Base-by-base conservation (phyloP, 2,329 filamentous ascomycete species). In the Penicillium sp. region DNA sequence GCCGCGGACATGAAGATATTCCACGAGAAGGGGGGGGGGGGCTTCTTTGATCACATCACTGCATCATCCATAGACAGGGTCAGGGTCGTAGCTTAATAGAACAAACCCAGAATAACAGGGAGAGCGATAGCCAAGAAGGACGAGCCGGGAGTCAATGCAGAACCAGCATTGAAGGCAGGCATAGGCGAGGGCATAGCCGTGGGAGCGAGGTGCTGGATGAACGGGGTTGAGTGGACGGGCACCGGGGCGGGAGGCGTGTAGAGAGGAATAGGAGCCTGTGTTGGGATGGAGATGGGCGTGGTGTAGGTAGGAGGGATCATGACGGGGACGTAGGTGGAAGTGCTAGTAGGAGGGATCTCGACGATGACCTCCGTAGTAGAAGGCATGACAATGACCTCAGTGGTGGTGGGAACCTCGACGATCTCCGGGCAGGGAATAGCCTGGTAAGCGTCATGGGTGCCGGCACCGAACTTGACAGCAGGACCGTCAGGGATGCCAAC, bases 111-210 rank as follows among this genome's bases (percentile, higher is more conserved):
- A 17, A 70, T 56, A 42, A 68, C 30, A 15, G 67, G 64, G 17
- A 69, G 38, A 44, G 62, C 67, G 2, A 68, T n/a, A 4, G 61
- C 68, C 22, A 68, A 26, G 19, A 67, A 26, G 2, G 45, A 28
- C 4, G 64, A 65, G 28, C 59, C 65, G 2, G 68, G 66, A 2
- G 58, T 33, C 45, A 70, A 35, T 17, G 67, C 33, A 0, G 67
- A 66, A 15, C 62, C 68, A n/a, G 66, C 66, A 38, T 70, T 70
- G 68, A 64, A 70, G 22, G 58, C 58, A 2, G 68, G 40, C 58
- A 26, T 44, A 6, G 53, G 24, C 7, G 38, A 51, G 19, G 57
- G 35, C n/a, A 59, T 62, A 33, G 63, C 45, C 4, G 65, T 61
- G 8, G 64, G 64, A 5, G 59, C 64, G 15, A 62, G 56, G 55